Percentiles rank a stretch among this genome's conserved stretches.
phyloP scores from a whole-genome alignment of 352 stramenopile genomes.

The Elongisporangium undulatum region DNA sequence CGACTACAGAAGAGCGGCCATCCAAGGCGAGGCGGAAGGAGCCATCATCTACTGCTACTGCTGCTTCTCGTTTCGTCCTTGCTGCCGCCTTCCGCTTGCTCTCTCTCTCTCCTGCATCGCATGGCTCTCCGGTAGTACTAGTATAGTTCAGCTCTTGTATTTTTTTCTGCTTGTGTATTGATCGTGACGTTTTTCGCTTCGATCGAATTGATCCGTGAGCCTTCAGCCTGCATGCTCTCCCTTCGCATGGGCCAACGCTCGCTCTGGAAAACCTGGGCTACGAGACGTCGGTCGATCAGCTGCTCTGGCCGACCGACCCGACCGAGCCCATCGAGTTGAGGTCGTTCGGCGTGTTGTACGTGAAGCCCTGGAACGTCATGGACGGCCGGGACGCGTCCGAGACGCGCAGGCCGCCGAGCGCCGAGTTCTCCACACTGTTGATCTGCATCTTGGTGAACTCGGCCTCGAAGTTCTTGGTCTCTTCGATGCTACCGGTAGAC shows the following conservation, averaged over 20 bases:
- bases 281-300: background rate
- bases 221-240: background rate
- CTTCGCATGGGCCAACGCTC: background rate
- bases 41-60: no score
- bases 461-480: conserved; percentile 88
- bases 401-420: conserved; percentile 51
- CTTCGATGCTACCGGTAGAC: conserved; percentile 46
- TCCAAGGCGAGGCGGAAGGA: background rate
- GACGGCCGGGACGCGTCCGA: conserved; percentile 77
- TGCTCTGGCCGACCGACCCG: conserved; percentile 13
- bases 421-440: conserved; percentile 78
- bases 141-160: background rate
- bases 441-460: conserved; percentile 91
- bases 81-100: background rate
- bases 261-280: background rate
- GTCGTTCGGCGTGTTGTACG: conserved; percentile 88
- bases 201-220: background rate
- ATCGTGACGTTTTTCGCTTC: background rate
- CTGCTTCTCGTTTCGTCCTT: background rate
- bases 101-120: background rate
- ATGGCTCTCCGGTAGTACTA: background rate
- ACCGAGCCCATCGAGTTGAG: conserved; percentile 72
- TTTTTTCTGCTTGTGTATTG: background rate
- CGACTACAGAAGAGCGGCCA: background rate
- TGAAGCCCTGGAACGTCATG: conserved; percentile 89